Conservation (phyloP, 176 grass and related monocot genomes). For the Oryza meridionalis region DNA sequence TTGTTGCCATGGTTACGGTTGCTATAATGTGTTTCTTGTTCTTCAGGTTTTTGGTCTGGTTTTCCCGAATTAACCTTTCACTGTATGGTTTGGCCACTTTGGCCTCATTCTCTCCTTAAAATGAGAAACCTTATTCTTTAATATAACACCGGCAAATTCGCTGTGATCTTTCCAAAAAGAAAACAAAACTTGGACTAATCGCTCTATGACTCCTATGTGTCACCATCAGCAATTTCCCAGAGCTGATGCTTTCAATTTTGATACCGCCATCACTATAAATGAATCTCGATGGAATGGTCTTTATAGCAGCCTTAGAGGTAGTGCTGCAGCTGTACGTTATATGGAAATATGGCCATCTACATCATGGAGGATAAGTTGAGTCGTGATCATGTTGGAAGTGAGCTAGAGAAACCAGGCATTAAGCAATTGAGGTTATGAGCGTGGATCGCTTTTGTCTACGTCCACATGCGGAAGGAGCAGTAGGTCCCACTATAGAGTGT, state of each 20-base stretch:
- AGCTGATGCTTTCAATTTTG: conserved; percentile 24
- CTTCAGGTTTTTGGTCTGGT: no score
- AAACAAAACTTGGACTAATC: conserved; percentile 2
- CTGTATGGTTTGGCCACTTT: no score
- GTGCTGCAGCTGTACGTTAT: not conserved
- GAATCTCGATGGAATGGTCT: conserved; percentile 8
- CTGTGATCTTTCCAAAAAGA: no score
- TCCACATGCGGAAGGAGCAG: not conserved
- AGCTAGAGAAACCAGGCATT: not conserved
- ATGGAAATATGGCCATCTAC: not conserved
- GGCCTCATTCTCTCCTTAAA: no score
- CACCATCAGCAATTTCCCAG: conserved; percentile 32
- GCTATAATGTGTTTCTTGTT: no score
- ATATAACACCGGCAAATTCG: no score
- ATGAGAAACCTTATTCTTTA: no score
- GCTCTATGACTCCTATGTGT: conserved; percentile 40
- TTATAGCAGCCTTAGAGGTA: conserved; percentile 27
- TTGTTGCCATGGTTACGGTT: no score
- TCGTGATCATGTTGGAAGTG: not conserved
- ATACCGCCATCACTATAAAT: not conserved
- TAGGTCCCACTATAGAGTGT: not conserved
- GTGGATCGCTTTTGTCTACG: not conserved
- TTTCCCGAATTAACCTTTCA: no score
- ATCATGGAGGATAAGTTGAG: not conserved
- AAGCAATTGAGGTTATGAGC: not conserved